phyloP scores from a whole-genome alignment of 1,284 basidiomycete genomes.

The Puccinia novopanici region DNA sequence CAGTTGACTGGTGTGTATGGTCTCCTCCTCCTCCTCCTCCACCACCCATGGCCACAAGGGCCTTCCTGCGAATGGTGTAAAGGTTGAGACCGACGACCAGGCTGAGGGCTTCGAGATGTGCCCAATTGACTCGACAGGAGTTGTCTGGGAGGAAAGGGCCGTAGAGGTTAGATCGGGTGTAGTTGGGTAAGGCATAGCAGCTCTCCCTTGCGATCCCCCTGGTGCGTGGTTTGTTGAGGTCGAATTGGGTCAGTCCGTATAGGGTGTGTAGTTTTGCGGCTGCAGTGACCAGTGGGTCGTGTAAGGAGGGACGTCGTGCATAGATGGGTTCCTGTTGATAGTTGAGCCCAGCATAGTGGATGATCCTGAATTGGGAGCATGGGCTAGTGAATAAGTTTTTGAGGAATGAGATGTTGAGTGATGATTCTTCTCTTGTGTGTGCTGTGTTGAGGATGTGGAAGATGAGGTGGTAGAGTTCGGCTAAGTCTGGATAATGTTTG shows the following conservation, averaged over 20 bases:
- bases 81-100: constrained; percentile 40
- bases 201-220: constrained; percentile 40
- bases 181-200: constrained; percentile 17
- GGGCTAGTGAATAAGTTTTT: background rate
- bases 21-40: background rate
- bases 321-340: constrained; percentile 13
- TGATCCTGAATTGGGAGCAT: constrained; percentile 25
- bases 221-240: background rate
- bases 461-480: background rate
- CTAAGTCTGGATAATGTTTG: constrained; percentile 35
- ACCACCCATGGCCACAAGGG: background rate
- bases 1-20: too few relatives aligned
- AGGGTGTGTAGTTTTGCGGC: constrained; percentile 43
- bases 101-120: constrained; percentile 40
- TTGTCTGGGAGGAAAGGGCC: constrained; percentile 43
- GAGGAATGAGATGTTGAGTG: constrained; percentile 10
- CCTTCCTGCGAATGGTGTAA: background rate
- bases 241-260: constrained; percentile 32
- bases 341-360: constrained; percentile 26
- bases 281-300: background rate
- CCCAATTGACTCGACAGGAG: constrained; percentile 40
- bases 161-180: background rate
- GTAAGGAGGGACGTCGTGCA: background rate
- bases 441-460: constrained; percentile 33
- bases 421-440: background rate